These are phyloP conservation scores for Rhizomucor miehei DNA, from an alignment of 371 early-diverging fungal genomes.

Conservation along the genomic window DNA sequence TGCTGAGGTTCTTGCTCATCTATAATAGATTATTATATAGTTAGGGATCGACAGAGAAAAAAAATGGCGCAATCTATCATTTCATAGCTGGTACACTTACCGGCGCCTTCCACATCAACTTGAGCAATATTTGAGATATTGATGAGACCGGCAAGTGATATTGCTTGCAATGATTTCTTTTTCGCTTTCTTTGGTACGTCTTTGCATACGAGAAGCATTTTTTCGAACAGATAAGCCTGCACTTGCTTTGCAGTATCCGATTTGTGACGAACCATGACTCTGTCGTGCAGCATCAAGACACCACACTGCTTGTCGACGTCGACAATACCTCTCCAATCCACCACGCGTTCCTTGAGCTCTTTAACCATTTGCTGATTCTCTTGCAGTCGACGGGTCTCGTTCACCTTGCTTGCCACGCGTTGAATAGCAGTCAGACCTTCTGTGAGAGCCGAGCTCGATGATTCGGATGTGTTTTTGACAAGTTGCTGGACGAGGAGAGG, in stretches of 20 bases:
- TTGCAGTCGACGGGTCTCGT: constrained; percentile 85
- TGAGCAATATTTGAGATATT: constrained; percentile 76
- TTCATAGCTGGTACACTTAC: no score
- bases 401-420: constrained; percentile 84
- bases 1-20: no score
- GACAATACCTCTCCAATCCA: constrained; percentile 21
- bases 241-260: constrained; percentile 78
- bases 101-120: constrained; percentile 51
- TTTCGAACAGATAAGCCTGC: constrained; percentile 82
- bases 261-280: constrained; percentile 67
- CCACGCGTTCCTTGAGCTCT: constrained; percentile 76
- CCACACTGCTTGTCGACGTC: constrained; percentile 65
- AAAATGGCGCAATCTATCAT: no score
- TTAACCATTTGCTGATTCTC: constrained; percentile 76
- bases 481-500: constrained; percentile 86
- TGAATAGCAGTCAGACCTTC: constrained; percentile 78
- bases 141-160: constrained; percentile 66
- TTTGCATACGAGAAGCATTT: constrained; percentile 78
- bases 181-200: constrained; percentile 37
- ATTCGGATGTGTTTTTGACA: constrained; percentile 67
- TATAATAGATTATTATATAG: no score
- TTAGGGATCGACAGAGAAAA: no score
- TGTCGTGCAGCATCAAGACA: constrained; percentile 77
- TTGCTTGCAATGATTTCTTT: constrained; percentile 40
- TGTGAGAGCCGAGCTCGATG: constrained; percentile 63